Evolutionary conservation across 345 rosid species (phyloP).

Genomic region (Erucastrum elatum): DNA sequence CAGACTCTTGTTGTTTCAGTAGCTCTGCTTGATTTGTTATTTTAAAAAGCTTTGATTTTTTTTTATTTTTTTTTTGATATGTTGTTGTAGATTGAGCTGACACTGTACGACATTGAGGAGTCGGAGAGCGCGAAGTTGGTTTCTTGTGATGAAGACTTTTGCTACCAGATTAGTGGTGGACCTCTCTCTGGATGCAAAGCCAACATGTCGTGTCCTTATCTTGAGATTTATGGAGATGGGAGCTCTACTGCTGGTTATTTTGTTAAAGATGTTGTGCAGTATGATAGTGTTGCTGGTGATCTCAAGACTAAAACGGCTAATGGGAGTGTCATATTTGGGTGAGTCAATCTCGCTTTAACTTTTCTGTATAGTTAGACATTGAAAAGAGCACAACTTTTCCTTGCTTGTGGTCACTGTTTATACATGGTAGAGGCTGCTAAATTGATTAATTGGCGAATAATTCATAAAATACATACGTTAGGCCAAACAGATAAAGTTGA

Average conservation of each 20-base stretch:
- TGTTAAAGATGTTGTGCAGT: constrained; percentile 72
- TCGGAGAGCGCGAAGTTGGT: constrained; percentile 66
- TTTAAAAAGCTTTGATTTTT: neutral
- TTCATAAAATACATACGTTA: neutral
- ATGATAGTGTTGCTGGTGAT: constrained; percentile 88
- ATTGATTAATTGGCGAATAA: neutral
- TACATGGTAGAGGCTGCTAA: neutral
- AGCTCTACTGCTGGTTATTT: constrained; percentile 90
- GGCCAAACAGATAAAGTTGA: neutral
- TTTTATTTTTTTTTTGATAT: neutral
- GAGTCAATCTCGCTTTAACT: constrained; percentile 25
- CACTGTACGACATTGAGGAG: constrained; percentile 66
- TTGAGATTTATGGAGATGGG: constrained; percentile 96
- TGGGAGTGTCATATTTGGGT: constrained; percentile 95
- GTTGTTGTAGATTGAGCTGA: constrained; percentile 65
- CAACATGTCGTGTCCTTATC: constrained; percentile 80
- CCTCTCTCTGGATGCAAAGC: constrained; percentile 68
- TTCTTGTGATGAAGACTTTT: constrained; percentile 72
- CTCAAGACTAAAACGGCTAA: constrained; percentile 73
- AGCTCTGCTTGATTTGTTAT: neutral
- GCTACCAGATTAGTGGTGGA: constrained; percentile 71
- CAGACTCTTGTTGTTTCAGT: neutral
- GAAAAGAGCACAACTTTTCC: neutral
- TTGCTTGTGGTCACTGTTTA: neutral
- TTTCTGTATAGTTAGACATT: neutral